Percentiles rank a stretch among this genome's conserved stretches.
Conservation (phyloP, 139 green algal species). For the Desmodesmus armatus region DNA sequence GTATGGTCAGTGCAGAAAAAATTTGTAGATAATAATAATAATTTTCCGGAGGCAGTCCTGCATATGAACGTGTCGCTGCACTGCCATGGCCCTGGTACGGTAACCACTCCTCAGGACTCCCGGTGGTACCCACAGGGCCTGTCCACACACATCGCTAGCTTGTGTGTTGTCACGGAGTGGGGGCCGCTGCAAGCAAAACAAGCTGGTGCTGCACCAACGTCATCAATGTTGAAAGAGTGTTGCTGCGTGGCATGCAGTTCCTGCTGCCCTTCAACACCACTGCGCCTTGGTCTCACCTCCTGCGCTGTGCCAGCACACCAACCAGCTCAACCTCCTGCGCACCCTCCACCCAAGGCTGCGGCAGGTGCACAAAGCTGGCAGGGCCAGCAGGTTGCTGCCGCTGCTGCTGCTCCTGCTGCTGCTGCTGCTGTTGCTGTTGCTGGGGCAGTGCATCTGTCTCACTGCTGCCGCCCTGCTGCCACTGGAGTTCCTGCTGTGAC, state of each 20-base stretch:
- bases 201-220: no score
- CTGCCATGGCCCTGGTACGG: no score
- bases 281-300: not conserved
- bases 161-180: not conserved
- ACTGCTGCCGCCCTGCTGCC: not conserved
- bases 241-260: not conserved
- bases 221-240: no score
- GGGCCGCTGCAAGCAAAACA: not conserved
- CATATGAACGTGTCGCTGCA: no score
- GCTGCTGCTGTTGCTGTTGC: slow-evolving; percentile 15
- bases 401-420: not conserved
- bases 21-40: no score
- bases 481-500: not conserved
- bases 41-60: no score
- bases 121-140: not conserved
- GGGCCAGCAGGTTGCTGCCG: not conserved
- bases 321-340: slow-evolving; percentile 40
- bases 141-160: not conserved
- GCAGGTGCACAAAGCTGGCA: not conserved
- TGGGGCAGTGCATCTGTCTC: not conserved
- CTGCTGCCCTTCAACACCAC: not conserved
- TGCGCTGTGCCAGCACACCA: slow-evolving; percentile 42
- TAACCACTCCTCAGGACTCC: not conserved
- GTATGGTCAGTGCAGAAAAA: not conserved
- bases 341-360: slow-evolving; percentile 42